Percentiles rank a stretch among this genome's conserved stretches.
Conservation (phyloP, 345 rosid genomes). For the Psidium friedrichsthalianum region DNA sequence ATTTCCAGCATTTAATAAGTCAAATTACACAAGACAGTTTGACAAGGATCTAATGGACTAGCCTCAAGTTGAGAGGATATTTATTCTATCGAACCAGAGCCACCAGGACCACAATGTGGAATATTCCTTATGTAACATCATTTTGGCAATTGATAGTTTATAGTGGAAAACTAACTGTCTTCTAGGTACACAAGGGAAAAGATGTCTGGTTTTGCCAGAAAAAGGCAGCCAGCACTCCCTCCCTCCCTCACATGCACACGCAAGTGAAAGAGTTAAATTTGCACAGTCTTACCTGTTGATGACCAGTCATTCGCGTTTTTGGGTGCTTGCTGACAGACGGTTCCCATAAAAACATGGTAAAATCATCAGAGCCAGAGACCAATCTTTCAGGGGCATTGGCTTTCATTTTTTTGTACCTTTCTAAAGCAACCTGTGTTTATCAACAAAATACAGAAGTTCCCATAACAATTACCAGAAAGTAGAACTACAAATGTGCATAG, state of each 20-base stretch:
- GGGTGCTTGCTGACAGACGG: slow-evolving; percentile 74
- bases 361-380: slow-evolving; percentile 96
- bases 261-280: too few species aligned
- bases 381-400: slow-evolving; percentile 80
- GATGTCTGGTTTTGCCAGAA: too few species aligned
- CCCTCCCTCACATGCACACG: not conserved
- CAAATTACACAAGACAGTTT: not conserved
- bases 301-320: slow-evolving; percentile 76
- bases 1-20: not conserved
- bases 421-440: slow-evolving; percentile 52
- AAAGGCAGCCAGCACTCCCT: not conserved
- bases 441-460: not conserved
- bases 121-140: not conserved
- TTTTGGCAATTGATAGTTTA: not conserved
- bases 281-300: slow-evolving; percentile 49
- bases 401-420: slow-evolving; percentile 73
- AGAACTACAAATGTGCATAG: not conserved
- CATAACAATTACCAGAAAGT: not conserved
- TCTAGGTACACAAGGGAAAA: too few species aligned
- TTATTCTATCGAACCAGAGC: not conserved
- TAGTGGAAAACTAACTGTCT: not conserved
- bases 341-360: slow-evolving; percentile 95
- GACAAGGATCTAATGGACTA: not conserved
- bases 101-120: not conserved
- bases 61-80: not conserved